Conservation (phyloP, 2,329 filamentous ascomycete species). For the Sporothrix variecibatus region DNA sequence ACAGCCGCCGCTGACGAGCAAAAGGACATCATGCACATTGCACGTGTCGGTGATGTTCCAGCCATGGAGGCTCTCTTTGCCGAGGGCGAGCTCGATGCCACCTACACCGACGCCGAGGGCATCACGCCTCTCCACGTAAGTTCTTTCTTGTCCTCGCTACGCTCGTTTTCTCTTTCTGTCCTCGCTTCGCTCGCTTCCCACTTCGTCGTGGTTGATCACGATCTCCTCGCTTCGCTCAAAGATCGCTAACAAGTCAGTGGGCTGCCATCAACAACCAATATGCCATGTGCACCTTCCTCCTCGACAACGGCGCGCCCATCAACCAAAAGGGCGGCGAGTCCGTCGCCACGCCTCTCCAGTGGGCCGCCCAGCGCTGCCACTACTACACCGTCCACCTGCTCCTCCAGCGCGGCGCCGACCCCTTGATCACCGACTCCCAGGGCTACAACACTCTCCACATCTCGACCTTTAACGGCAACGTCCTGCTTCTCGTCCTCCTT, state of each 20-base stretch:
- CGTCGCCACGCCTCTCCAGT: constrained; percentile 89
- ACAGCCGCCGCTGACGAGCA: constrained; percentile 37
- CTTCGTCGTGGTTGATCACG: too few species aligned
- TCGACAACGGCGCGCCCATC: constrained; percentile 81
- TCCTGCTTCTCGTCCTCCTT: constrained; percentile 82
- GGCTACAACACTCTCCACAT: constrained; percentile 98
- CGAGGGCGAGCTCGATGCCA: constrained; percentile 76
- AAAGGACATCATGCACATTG: constrained; percentile 94
- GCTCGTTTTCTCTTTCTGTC: not conserved
- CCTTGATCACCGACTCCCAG: constrained; percentile 87
- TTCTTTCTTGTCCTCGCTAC: constrained; percentile 1
- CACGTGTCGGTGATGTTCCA: constrained; percentile 80
- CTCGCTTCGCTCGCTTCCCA: not conserved
- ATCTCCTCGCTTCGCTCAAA: not conserved
- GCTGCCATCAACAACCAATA: constrained; percentile 99
- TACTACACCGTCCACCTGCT: constrained; percentile 96
- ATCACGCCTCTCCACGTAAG: constrained; percentile 90
- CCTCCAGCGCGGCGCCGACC: constrained; percentile 87
- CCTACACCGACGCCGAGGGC: constrained; percentile 83
- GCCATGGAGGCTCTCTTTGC: constrained; percentile 91
- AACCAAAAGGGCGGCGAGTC: constrained; percentile 96
- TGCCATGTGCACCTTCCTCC: constrained; percentile 92
- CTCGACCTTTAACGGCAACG: constrained; percentile 95
- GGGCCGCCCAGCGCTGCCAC: constrained; percentile 94
- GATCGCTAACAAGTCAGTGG: constrained; percentile 64